Percentiles rank a stretch among this genome's conserved stretches.
These are phyloP conservation scores for Fusarium praegraminearum DNA, from an alignment of 2,329 filamentous ascomycete species.

Conservation along the genomic window DNA sequence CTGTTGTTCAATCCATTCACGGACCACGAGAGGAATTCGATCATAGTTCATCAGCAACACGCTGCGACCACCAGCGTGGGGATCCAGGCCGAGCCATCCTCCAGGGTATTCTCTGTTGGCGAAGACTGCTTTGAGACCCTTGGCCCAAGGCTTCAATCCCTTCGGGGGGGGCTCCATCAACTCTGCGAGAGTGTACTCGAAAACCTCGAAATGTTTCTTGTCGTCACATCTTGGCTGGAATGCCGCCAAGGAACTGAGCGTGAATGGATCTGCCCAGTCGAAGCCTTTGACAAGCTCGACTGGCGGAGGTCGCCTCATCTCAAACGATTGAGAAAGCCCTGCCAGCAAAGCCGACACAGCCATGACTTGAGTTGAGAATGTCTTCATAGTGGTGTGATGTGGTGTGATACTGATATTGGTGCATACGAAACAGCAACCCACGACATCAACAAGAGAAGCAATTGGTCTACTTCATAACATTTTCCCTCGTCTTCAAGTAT, in stretches of 20 bases:
- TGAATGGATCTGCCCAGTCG: constrained; percentile 58
- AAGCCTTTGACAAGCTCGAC: constrained; percentile 56
- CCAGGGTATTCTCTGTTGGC: constrained; percentile 60
- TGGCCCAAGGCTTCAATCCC: constrained; percentile 56
- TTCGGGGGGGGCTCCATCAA: constrained; percentile 53
- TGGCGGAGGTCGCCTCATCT: constrained; percentile 46
- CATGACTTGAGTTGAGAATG: constrained; percentile 7
- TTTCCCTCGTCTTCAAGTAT: neutral
- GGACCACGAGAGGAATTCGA: constrained; percentile 57
- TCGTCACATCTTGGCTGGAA: constrained; percentile 54
- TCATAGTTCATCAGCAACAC: constrained; percentile 61
- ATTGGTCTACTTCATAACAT: neutral
- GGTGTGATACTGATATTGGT: neutral
- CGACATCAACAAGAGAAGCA: neutral
- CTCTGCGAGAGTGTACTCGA: constrained; percentile 60
- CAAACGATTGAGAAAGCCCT: constrained; percentile 46
- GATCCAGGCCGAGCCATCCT: constrained; percentile 64
- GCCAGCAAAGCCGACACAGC: constrained; percentile 20
- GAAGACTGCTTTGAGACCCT: constrained; percentile 58
- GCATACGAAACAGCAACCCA: neutral
- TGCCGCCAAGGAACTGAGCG: constrained; percentile 41
- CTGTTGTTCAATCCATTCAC: constrained; percentile 62
- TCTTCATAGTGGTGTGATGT: constrained; percentile 42
- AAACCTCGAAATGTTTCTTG: constrained; percentile 52
- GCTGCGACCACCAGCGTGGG: constrained; percentile 62